A percentile compares a stretch with the other conserved stretches of the same genome.
These are phyloP conservation scores for Stipa capillata DNA, from an alignment of 176 grass and related monocot genomes.

Conservation along the genomic window DNA sequence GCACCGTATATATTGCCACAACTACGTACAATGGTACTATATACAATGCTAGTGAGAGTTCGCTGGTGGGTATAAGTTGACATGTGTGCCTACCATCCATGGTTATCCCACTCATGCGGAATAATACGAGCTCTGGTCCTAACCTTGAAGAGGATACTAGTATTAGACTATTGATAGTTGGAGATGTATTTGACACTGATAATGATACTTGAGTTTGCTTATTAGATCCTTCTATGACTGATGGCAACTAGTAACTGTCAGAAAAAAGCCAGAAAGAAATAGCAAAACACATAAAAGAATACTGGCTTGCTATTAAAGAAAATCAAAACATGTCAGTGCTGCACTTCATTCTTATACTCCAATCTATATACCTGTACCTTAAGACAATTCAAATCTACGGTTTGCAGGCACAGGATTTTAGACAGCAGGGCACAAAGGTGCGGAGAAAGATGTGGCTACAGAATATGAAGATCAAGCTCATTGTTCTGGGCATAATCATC, in stretches of 20 bases:
- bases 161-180: not conserved
- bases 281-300: not conserved
- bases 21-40: not conserved
- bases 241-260: not conserved
- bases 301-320: not conserved
- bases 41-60: not conserved
- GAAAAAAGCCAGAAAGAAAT: not conserved
- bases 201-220: not conserved
- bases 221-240: not conserved
- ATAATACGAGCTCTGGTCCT: not conserved
- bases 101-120: not conserved
- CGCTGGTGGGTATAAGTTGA: not conserved
- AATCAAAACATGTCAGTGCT: not conserved
- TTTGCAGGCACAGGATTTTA: conserved; percentile 82
- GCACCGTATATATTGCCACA: not conserved
- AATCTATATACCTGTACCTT: not conserved
- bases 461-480: conserved; percentile 98
- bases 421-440: conserved; percentile 64
- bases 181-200: not conserved
- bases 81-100: not conserved
- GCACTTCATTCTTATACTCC: not conserved
- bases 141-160: not conserved
- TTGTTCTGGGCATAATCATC: conserved; percentile 79
- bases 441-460: conserved; percentile 94
- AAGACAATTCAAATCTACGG: not conserved